These are phyloP conservation scores for Clavispora phyllophila DNA, from an alignment of 805 yeast species.

Conservation along the genomic window DNA sequence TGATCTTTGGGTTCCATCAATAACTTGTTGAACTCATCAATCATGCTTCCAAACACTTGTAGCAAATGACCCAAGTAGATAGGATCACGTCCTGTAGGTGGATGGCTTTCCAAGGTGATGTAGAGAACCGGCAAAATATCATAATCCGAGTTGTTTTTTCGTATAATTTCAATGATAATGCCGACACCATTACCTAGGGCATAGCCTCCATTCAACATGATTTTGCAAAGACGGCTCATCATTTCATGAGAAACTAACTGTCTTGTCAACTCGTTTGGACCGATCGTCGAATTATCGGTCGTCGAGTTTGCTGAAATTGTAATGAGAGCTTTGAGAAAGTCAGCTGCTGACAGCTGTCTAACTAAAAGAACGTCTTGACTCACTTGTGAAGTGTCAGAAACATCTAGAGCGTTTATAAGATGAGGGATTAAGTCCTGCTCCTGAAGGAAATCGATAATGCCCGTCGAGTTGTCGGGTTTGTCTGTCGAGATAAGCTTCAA, in stretches of 20 bases:
- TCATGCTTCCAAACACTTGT: constrained; percentile 34
- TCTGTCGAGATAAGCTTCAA: constrained; percentile 41
- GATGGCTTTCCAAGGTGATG: constrained; percentile 41
- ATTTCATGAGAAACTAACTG: constrained; percentile 36
- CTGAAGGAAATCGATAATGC: constrained; percentile 42
- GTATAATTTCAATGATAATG: constrained; percentile 40
- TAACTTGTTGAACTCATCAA: constrained; percentile 33
- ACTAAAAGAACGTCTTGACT: constrained; percentile 14
- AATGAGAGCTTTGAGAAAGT: constrained; percentile 40
- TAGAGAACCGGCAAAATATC: constrained; percentile 42
- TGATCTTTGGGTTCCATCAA: constrained; percentile 21
- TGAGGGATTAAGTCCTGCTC: constrained; percentile 32
- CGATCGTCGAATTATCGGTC: constrained; percentile 41
- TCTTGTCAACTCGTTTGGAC: constrained; percentile 43
- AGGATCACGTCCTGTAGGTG: constrained; percentile 45
- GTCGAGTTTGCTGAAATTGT: constrained; percentile 44
- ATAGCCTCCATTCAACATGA: constrained; percentile 43
- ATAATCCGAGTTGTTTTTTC: constrained; percentile 43
- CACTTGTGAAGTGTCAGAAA: constrained; percentile 5
- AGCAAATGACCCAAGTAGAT: constrained; percentile 42
- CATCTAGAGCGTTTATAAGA: constrained; percentile 31
- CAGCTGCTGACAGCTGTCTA: constrained; percentile 40
- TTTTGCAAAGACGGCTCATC: constrained; percentile 31
- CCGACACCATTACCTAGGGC: constrained; percentile 48
- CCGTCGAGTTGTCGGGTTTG: constrained; percentile 43